Evolutionary conservation across 164 flowering plant genomes (phyloP), one percentile per base, ranked within the genome.

Genomic region (Buxus sempervirens): DNA sequence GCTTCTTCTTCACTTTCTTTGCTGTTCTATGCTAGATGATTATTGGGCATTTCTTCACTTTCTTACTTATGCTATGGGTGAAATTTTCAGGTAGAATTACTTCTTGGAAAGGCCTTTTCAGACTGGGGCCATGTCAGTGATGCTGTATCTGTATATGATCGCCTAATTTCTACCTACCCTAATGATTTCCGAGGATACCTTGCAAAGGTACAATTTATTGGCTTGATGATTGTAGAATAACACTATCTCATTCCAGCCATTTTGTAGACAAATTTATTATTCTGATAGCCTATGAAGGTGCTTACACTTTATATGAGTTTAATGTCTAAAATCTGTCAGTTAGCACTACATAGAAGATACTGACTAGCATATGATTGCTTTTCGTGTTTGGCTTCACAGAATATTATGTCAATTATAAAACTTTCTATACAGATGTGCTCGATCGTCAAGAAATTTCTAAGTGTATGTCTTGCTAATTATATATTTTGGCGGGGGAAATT

Each of bases 91-190:
- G 76, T 80, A 25, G 80, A 95, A 1, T 79, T 95, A 73, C 96
- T 95, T 76, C 96, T 95, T 64, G 98, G 96, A 62, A 95, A 91
- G 82, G 93, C 97, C 41, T 95, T 91, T 73, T 90, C 98, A 64
- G 93, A 90, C 57, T 90, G 96, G 96, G 98, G 96, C 15, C 96
- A 88, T 72, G 70, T 94, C 15, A 87, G 90, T 75, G 98, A 94
- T 82, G 98, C 98, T 58, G 83, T 91, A 20, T 68, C 96, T 64
- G 90, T 94, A 65, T 94, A 91, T 82, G 93, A 91, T 71, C 82
- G 67, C 60, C 89, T 94, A 74, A 91, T 94, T 69, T 77, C 92
- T 54, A 75, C 62, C 69, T 80, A 88, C 68, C 95, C 98, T 28
- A 68, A 87, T 74, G 97, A 94, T 70, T 94, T 91, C 77, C 86